These are phyloP conservation scores for Fusarium coffeatum DNA, from an alignment of 2,329 filamentous ascomycete species.

Conservation along the genomic window DNA sequence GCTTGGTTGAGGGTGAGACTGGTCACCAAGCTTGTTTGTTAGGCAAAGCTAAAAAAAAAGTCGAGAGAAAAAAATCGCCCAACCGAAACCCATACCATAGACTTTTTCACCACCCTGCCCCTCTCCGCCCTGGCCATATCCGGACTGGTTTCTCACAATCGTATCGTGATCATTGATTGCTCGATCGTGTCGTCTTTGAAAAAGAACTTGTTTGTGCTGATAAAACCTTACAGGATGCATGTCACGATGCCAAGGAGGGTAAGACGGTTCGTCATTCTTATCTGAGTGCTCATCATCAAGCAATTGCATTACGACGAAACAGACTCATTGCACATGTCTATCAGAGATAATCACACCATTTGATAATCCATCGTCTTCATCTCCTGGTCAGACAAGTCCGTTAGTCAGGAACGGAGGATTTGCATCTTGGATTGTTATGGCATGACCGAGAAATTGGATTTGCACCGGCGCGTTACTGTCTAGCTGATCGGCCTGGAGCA, in stretches of 20 bases:
- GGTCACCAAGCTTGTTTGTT: constrained; percentile 27
- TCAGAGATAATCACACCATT: constrained; percentile 12
- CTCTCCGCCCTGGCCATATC: constrained; percentile 24
- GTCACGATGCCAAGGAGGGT: constrained; percentile 21
- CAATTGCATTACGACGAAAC: constrained; percentile 10
- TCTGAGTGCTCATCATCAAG: constrained; percentile 43
- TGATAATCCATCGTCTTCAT: constrained; percentile 15
- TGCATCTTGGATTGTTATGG: constrained; percentile 24
- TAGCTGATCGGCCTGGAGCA: constrained; percentile 21
- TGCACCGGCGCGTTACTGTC: constrained; percentile 24
- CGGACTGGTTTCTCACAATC: constrained; percentile 4
- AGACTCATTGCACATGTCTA: constrained; percentile 13
- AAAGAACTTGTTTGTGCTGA: constrained; percentile 6
- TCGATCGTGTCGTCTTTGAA: constrained; percentile 7
- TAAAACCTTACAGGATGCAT: constrained; percentile 16
- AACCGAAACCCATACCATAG: constrained; percentile 33
- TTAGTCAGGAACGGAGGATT: constrained; percentile 39
- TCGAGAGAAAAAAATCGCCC: constrained; percentile 8
- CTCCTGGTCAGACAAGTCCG: constrained; percentile 23
- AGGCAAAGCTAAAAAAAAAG: constrained; percentile 24
- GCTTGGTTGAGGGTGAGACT: constrained; percentile 13
- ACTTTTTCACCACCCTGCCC: constrained; percentile 35
- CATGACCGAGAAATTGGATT: constrained; percentile 37
- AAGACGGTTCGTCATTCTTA: constrained; percentile 44
- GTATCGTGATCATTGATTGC: constrained; percentile 26